Base-by-base conservation (phyloP, 441 rosid species). In the California macrophylla region DNA sequence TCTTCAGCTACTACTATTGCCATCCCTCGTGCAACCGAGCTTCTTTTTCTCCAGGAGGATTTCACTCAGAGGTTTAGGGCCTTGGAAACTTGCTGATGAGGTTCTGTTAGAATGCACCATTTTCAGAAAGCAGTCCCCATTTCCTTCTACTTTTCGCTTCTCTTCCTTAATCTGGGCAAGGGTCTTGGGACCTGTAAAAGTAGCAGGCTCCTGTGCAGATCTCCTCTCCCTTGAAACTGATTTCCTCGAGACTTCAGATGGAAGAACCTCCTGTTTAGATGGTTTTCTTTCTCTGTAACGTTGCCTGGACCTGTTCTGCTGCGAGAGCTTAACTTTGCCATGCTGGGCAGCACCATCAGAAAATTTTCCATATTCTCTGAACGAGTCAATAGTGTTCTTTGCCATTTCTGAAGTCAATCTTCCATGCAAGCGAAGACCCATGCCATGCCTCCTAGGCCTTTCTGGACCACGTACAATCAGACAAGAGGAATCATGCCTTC, bases 121-220 rank as follows among this genome's bases (percentile, higher is more conserved):
- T 62, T 69, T 73, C 28, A 66, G 72, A 12, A 29, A 58, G 70
- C 0, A 26, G 30, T 69, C 64, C 29, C 62, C 69, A 30, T 66
- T 72, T 64, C 58, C 80, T 60, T 74, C 71, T 56, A 74, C 79
- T 6, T 45, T 81, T 34, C 69, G 83, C 78, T 78, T 80, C 82
- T 80, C 86, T 80, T 87, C 82, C 68, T 63, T 82, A 66, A 85
- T 82, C 80, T 85, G 84, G n/a, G 82, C 82, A 63, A 80, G 86
- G 67, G 83, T 81, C 80, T 77, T 85, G 47, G 89, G 89, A 64
- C 89, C 81, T 20, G 82, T 66, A 74, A 86, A 86, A 68, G 78
- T 65, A 64, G 50, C 42, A 40, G 77, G 66, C n/a, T 68, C 68
- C 64, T 61, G 68, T 26, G 24, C 28, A 65, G 69, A 74, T 74